A percentile compares a stretch with the other conserved stretches of the same genome.
These are phyloP conservation scores for Collybia sp. DNA, from an alignment of 768 basidiomycete genomes.

Conservation along the genomic window DNA sequence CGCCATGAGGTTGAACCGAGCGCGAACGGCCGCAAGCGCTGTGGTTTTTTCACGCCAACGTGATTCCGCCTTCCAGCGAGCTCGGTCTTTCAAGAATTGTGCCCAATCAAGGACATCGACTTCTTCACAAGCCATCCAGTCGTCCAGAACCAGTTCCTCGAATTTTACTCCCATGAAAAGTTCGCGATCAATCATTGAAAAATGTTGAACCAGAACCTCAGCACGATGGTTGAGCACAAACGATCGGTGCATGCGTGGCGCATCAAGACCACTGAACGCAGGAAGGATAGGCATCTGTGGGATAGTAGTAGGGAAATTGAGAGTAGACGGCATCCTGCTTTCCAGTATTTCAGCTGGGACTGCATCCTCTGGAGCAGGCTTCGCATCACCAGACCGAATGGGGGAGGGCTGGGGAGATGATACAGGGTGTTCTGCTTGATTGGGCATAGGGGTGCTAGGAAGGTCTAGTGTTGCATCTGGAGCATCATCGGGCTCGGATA, in stretches of 20 bases:
- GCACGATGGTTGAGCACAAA: conserved; percentile 67
- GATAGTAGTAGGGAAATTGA: conserved; percentile 11
- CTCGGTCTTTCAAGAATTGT: conserved; percentile 73
- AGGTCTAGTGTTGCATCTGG: conserved; percentile 5
- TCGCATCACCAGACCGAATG: conserved; percentile 31
- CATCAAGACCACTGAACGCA: conserved; percentile 29
- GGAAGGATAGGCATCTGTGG: conserved; percentile 19
- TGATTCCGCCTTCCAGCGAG: conserved; percentile 60
- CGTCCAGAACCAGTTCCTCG: conserved; percentile 78
- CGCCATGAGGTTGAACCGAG: conserved; percentile 80
- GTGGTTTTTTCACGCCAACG: conserved; percentile 58
- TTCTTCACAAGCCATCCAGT: conserved; percentile 61
- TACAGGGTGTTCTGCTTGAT: conserved; percentile 21
- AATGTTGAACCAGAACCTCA: conserved; percentile 66
- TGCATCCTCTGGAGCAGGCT: conserved; percentile 53
- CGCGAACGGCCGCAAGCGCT: conserved; percentile 68
- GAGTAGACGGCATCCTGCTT: conserved; percentile 42
- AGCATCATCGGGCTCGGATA: conserved; percentile 4
- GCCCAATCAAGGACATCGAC: conserved; percentile 80
- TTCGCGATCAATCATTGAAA: conserved; percentile 86
- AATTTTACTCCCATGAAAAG: conserved; percentile 82
- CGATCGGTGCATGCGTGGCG: conserved; percentile 54
- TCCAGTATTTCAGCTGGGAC: conserved; percentile 65
- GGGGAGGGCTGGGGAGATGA: conserved; percentile 22
- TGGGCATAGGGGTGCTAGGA: conserved; percentile 28